A percentile compares a stretch with the other conserved stretches of the same genome.
Conservation (phyloP, 345 rosid species). For the Gossypium sturtianum region DNA sequence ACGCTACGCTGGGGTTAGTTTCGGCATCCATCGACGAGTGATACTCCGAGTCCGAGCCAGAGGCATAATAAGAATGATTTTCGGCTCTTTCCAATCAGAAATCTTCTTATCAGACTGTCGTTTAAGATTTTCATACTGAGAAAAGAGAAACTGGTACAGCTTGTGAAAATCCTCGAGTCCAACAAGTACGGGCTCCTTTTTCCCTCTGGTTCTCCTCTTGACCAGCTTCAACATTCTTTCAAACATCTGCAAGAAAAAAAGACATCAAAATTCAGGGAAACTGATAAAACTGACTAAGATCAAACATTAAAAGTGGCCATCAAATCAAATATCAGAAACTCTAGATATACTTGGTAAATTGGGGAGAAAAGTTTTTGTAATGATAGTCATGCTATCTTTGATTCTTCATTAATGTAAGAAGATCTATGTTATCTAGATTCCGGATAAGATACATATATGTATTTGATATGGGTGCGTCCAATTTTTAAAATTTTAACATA, state of each 20-base stretch:
- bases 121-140: conserved; percentile 60
- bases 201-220: conserved; percentile 40
- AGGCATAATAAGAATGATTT: conserved; percentile 58
- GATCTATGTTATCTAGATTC: no score
- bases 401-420: no score
- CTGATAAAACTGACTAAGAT: no score
- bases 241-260: conserved; percentile 48
- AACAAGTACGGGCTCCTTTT: conserved; percentile 45
- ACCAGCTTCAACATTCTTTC: conserved; percentile 60
- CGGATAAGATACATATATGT: no score
- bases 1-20: not conserved
- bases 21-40: conserved; percentile 48
- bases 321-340: no score
- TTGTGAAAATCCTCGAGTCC: conserved; percentile 62
- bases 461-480: no score
- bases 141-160: conserved; percentile 58
- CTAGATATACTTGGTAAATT: no score
- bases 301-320: no score
- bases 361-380: no score
- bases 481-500: no score
- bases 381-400: no score
- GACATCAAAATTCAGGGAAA: not conserved
- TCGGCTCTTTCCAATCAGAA: conserved; percentile 44
- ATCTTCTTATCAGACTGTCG: conserved; percentile 52
- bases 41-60: conserved; percentile 44